Base-by-base conservation (phyloP, 139 green algal genomes). In the Coelastrella sp. region DNA sequence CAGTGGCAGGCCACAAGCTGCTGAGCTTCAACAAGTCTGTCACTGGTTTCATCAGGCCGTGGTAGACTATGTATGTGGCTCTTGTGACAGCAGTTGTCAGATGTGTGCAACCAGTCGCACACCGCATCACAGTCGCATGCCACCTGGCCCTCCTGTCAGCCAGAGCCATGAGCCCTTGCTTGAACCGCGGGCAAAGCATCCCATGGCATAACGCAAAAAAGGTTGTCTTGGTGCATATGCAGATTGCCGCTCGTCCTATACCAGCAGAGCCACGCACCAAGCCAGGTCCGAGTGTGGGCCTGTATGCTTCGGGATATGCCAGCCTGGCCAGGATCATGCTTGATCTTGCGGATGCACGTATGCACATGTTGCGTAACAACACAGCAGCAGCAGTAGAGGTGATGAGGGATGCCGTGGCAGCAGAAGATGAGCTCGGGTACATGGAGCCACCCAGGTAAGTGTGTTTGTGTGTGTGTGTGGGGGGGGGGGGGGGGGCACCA, bases 401-500 rank as follows among this genome's bases (percentile, higher is more conserved):
- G 10, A 19, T 90, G 85, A 20, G 8, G 19, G 85, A 90, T 10
- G 85, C 73, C 20, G 58, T 83, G n/a, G 22, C 22, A 23, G 11
- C 32, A 17, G 85, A 90, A 59, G 85, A 90, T 17, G 47, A 32
- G 2, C 23, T 90, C 13, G 92, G 90, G 17, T 96, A 96, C 87
- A 89, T 90, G 80, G 93, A 96, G 91, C 94, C 94, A 13, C 93
- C 94, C 8, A 92, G 94, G 14, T 80, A 47, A 20, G 83, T 6
- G 3, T 76, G 16, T 32, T n/a, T n/a, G n/a, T n/a, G n/a, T n/a
- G n/a, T n/a, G n/a, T n/a, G n/a, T n/a, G n/a, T n/a, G n/a, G n/a
- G n/a, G n/a, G n/a, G n/a, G n/a, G n/a, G n/a, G n/a, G n/a, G n/a
- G n/a, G n/a, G n/a, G n/a, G 8, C 2, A 76, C 68, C 68, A 8